These are phyloP conservation scores for Plenodomus lindquistii DNA, from an alignment of 2,329 filamentous ascomycete species.

Conservation along the genomic window DNA sequence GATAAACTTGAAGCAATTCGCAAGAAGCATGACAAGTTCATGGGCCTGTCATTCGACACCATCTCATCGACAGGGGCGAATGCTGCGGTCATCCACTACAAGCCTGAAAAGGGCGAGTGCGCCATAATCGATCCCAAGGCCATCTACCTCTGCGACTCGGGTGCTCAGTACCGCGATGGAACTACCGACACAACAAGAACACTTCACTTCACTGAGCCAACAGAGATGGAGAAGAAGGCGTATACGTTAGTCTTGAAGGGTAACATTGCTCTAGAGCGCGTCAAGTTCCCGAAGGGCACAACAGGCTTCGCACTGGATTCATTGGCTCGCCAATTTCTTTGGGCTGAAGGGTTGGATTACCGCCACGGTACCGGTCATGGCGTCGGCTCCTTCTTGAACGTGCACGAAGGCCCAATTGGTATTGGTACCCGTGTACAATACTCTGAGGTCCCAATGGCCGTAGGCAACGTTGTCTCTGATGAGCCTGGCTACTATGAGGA, in stretches of 20 bases:
- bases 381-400: constrained; percentile 92
- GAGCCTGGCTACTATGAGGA: constrained; percentile 98
- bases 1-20: constrained; percentile 84
- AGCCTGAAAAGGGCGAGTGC: constrained; percentile 78
- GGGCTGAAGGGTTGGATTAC: constrained; percentile 92
- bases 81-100: constrained; percentile 95
- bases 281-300: constrained; percentile 91
- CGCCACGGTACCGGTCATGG: constrained; percentile 96
- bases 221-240: constrained; percentile 79
- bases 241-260: constrained; percentile 96
- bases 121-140: constrained; percentile 79
- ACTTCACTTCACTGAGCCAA: constrained; percentile 85
- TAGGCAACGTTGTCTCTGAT: constrained; percentile 95
- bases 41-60: constrained; percentile 90
- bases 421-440: constrained; percentile 92
- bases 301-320: constrained; percentile 90
- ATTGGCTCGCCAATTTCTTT: constrained; percentile 87
- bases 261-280: constrained; percentile 83
- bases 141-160: constrained; percentile 95
- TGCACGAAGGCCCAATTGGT: constrained; percentile 95
- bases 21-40: constrained; percentile 72
- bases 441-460: constrained; percentile 82
- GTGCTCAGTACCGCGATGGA: constrained; percentile 93
- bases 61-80: constrained; percentile 94
- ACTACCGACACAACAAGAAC: constrained; percentile 96